phyloP scores from a whole-genome alignment of 1,284 basidiomycete species.

The Ceratobasidium sp. region DNA sequence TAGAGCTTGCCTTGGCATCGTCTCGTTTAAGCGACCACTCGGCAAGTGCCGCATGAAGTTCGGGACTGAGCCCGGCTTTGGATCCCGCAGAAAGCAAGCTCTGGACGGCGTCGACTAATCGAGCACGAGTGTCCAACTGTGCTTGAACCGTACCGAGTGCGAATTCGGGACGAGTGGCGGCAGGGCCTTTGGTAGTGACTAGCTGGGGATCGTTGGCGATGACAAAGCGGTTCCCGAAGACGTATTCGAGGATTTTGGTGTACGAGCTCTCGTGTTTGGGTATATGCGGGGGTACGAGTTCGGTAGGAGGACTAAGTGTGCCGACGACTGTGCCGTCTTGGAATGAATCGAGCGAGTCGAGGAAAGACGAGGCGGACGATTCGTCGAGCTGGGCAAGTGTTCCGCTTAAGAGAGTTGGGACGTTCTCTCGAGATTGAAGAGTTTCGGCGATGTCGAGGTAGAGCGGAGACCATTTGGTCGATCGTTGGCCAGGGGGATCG shows the following conservation, averaged over 20 bases:
- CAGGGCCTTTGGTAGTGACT: constrained; percentile 71
- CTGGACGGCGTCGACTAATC: constrained; percentile 71
- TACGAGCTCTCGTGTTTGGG: constrained; percentile 94
- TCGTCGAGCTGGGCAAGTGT: constrained; percentile 64
- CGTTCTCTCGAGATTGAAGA: constrained; percentile 67
- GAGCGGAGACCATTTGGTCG: constrained; percentile 88
- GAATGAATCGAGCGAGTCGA: constrained; percentile 41
- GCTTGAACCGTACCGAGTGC: constrained; percentile 91
- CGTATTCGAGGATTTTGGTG: constrained; percentile 84
- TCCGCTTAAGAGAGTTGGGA: constrained; percentile 68
- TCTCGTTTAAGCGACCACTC: constrained; percentile 74
- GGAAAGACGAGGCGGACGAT: constrained; percentile 56
- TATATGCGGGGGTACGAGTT: constrained; percentile 61
- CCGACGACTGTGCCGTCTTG: constrained; percentile 53
- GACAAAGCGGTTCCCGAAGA: constrained; percentile 86
- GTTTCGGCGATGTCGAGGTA: constrained; percentile 85
- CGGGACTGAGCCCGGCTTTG: constrained; percentile 58
- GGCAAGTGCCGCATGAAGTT: constrained; percentile 76
- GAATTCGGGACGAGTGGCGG: constrained; percentile 91
- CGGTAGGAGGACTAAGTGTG: constrained; percentile 45
- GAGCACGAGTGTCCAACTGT: constrained; percentile 75
- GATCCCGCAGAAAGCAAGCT: constrained; percentile 62
- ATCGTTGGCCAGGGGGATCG: constrained; percentile 79
- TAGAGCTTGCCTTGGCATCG: constrained; percentile 41
- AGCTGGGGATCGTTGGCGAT: constrained; percentile 85